phyloP scores from a whole-genome alignment of 1,284 basidiomycete genomes.

The Cutaneotrichosporon sp. region DNA sequence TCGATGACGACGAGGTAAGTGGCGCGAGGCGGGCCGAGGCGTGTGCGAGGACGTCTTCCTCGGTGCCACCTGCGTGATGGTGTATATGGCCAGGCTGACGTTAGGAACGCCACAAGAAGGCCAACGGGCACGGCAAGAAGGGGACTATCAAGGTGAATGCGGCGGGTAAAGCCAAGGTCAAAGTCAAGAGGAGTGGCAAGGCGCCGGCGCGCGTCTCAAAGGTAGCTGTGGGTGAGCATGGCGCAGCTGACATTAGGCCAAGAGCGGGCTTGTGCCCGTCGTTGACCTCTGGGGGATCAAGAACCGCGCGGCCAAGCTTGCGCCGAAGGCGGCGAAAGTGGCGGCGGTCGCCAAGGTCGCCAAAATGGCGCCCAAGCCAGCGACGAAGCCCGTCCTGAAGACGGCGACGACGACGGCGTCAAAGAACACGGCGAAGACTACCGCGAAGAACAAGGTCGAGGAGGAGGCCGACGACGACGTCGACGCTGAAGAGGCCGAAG shows the following conservation, averaged over 20 bases:
- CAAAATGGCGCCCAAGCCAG: background rate
- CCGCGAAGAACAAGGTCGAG: no score
- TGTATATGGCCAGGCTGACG: background rate
- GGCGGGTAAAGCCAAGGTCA: no score
- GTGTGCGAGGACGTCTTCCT: no score
- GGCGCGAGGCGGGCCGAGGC: no score
- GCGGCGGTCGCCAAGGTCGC: background rate
- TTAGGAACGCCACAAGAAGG: no score
- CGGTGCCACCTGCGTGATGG: background rate
- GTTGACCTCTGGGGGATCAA: background rate
- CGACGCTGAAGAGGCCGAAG: background rate
- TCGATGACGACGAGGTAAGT: conserved; percentile 14
- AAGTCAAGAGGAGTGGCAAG: no score
- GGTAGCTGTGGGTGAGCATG: no score
- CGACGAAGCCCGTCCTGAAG: background rate
- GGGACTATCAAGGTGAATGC: no score
- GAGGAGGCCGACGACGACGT: background rate
- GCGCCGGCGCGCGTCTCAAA: background rate
- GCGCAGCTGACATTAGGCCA: background rate
- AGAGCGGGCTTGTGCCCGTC: background rate
- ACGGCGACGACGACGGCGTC: background rate
- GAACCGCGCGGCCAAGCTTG: background rate
- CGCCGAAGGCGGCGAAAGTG: background rate
- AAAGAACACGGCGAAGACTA: no score
- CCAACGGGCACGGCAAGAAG: no score